These are phyloP conservation scores for Candida pseudofarinosa DNA, from an alignment of 805 yeast species.

Conservation along the genomic window DNA sequence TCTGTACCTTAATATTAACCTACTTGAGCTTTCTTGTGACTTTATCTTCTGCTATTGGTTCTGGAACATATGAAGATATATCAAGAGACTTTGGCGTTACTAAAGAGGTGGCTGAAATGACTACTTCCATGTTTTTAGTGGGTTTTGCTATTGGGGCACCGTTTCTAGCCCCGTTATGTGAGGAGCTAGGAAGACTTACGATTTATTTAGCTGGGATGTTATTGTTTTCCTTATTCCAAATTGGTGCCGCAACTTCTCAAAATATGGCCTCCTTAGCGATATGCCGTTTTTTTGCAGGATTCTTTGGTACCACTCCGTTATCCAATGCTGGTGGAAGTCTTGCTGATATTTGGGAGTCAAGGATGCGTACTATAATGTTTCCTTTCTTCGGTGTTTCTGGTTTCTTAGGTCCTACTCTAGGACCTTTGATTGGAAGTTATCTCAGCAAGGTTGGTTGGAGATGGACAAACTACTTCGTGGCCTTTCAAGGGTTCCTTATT, in stretches of 20 bases:
- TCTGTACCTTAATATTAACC: neutral
- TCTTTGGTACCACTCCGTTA: slow-evolving; percentile 74
- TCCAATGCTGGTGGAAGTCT: slow-evolving; percentile 80
- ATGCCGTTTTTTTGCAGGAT: slow-evolving; percentile 71
- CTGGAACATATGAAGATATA: slow-evolving; percentile 51
- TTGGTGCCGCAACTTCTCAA: slow-evolving; percentile 66
- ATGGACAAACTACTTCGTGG: slow-evolving; percentile 46
- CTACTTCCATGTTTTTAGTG: slow-evolving; percentile 68
- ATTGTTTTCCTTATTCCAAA: slow-evolving; percentile 28
- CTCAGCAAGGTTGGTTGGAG: slow-evolving; percentile 44
- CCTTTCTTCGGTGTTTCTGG: slow-evolving; percentile 64
- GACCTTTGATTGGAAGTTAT: slow-evolving; percentile 52
- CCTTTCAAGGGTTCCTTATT: slow-evolving; percentile 22
- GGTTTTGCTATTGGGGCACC: slow-evolving; percentile 90
- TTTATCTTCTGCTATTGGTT: slow-evolving; percentile 55
- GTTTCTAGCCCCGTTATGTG: slow-evolving; percentile 48
- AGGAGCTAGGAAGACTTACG: slow-evolving; percentile 23
- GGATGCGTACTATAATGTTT: slow-evolving; percentile 65
- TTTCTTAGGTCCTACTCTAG: slow-evolving; percentile 66
- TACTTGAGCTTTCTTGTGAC: neutral
- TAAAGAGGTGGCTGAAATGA: slow-evolving; percentile 62
- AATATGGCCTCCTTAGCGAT: slow-evolving; percentile 69
- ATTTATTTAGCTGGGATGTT: slow-evolving; percentile 39
- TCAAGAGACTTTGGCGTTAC: slow-evolving; percentile 50
- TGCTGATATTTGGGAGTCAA: slow-evolving; percentile 66